Base-by-base conservation (phyloP, 2,329 filamentous ascomycete genomes). In the Aspergillus uvarum region DNA sequence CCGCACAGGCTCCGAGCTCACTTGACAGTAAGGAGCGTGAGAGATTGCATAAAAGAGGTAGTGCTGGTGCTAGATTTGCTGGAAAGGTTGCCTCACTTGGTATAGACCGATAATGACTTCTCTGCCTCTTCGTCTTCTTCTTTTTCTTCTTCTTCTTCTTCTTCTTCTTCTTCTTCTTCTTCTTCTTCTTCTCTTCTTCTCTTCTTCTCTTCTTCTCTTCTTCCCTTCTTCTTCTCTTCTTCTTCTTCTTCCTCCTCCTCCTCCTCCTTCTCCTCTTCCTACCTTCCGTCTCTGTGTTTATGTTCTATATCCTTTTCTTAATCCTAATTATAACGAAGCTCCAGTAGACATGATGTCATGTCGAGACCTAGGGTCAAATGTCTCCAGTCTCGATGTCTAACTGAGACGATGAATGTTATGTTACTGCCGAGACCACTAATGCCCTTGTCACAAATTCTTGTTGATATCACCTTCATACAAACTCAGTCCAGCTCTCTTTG, bases 21-120 rank as follows among this genome's bases (percentile, higher is more conserved):
- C 60, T 73, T 35, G 75, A 77, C 48, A 71, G 59, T 56, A 77
- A 71, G 61, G 89, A 92, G 67, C 86, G 83, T 70, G 89, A 92
- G 68, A 86, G 87, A 62, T 75, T 94, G 61, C 89, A 92, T 74
- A 95, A 95, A 79, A 83, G 90, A 62, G 87, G 91, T 63, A 92
- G 90, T 72, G 90, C 88, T 26, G 90, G 90, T 51, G 90, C 90
- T 51, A 83, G 89, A 66, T 82, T 94, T 71, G 77, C 79, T 2
- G 79, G 78, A 19, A 81, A 80, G 62, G 77, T 80, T 49, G 73
- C 77, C 48, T 78, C 78, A 32, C 68, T 80, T 42, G 76, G 74
- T 24, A 77, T 74, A 58, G 77, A 77, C 64, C 76, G 76, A 67
- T 78, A 71, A 72, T 54, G 16, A 47, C 44, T 16, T n/a, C 26